Evolutionary conservation across 345 rosid genomes (phyloP).

Genomic region (sweet orange (Citrus sinensis)): DNA sequence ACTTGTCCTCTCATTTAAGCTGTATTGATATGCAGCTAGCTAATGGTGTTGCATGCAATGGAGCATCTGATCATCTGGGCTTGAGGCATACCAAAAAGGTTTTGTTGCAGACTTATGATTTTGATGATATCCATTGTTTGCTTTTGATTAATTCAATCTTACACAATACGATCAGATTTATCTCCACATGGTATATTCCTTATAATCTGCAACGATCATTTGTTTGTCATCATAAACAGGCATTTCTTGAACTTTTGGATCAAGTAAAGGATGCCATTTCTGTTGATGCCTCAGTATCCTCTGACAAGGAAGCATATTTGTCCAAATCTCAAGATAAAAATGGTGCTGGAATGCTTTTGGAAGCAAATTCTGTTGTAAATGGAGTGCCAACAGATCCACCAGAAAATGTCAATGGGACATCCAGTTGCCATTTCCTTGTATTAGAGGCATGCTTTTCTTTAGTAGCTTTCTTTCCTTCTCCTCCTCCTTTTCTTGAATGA

Average conservation of each 20-base stretch:
- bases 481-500: neutral
- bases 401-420: slow-evolving; percentile 20
- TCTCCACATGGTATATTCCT: slow-evolving; percentile 1
- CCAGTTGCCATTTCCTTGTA: slow-evolving; percentile 62
- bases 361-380: slow-evolving; percentile 19
- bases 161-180: neutral
- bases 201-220: neutral
- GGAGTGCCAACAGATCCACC: slow-evolving; percentile 22
- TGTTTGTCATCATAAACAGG: slow-evolving; percentile 36
- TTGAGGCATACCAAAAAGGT: slow-evolving; percentile 82
- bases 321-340: slow-evolving; percentile 34
- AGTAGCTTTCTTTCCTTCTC: slow-evolving; percentile 2
- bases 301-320: slow-evolving; percentile 30
- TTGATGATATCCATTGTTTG: neutral
- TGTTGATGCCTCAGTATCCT: slow-evolving; percentile 50
- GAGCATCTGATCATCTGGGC: slow-evolving; percentile 38
- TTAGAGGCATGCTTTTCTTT: slow-evolving; percentile 58
- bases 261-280: slow-evolving; percentile 93
- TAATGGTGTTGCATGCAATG: slow-evolving; percentile 35
- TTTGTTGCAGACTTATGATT: neutral
- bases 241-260: slow-evolving; percentile 85
- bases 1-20: neutral
- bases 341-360: slow-evolving; percentile 20
- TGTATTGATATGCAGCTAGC: slow-evolving; percentile 37
- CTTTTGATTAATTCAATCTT: neutral